Conservation (phyloP, 306 rosid genomes). For the Cucurbita argyrosperma region DNA sequence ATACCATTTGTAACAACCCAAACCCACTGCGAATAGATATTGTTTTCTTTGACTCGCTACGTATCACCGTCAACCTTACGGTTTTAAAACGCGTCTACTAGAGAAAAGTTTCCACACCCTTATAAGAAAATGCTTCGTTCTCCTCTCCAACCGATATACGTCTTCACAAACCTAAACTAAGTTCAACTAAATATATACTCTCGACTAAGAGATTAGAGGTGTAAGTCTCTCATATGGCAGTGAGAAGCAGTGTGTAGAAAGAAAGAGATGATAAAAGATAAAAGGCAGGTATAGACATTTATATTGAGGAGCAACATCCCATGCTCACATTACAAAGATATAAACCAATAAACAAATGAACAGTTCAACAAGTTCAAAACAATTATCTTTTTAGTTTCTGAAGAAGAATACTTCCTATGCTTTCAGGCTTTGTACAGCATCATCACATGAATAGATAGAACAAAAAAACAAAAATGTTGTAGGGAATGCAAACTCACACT, state of each 20-base stretch:
- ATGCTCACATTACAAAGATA: neutral
- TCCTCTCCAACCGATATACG: too few relatives aligned
- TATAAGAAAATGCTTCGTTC: too few relatives aligned
- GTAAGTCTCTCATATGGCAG: neutral
- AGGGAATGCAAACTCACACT: neutral
- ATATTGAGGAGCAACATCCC: neutral
- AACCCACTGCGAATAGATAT: too few relatives aligned
- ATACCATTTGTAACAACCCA: too few relatives aligned
- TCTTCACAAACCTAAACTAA: too few relatives aligned
- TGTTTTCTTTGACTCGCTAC: too few relatives aligned
- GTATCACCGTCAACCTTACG: too few relatives aligned
- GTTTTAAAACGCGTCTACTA: too few relatives aligned
- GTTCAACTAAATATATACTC: too few relatives aligned
- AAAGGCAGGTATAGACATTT: neutral
- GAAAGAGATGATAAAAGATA: neutral
- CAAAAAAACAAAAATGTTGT: neutral
- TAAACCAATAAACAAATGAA: constrained; percentile 4
- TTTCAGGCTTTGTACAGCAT: constrained; percentile 2
- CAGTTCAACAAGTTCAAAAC: neutral
- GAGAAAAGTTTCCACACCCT: too few relatives aligned
- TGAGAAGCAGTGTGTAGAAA: neutral
- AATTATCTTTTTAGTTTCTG: neutral
- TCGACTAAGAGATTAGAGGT: too few relatives aligned
- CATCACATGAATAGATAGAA: neutral
- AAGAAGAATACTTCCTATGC: neutral